A percentile compares a stretch with the other conserved stretches of the same genome.
Evolutionary conservation across 225 moss, liverwort and hornwort species (phyloP).

Genomic region (Marchantia paleacea): DNA sequence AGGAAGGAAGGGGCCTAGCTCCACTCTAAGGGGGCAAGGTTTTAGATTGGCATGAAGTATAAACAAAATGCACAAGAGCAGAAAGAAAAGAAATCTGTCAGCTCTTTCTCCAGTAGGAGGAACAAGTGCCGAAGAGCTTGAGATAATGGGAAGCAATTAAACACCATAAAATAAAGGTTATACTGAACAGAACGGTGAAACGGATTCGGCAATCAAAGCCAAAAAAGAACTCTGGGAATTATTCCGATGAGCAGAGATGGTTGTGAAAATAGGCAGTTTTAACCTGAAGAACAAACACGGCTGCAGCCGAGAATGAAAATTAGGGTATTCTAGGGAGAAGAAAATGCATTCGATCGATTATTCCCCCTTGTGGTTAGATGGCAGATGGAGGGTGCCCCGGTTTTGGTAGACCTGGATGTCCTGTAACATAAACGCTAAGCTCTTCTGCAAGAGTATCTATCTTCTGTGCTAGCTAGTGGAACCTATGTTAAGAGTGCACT

Average conservation of each 20-base stretch:
- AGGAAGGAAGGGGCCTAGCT: neutral
- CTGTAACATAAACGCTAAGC: no score
- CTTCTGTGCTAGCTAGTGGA: neutral
- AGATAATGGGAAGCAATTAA: neutral
- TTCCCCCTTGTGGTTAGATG: no score
- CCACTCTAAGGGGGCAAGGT: neutral
- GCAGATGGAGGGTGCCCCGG: no score
- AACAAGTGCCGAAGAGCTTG: neutral
- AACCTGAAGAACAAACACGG: neutral
- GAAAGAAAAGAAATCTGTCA: neutral
- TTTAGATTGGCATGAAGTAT: neutral
- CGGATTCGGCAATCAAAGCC: neutral
- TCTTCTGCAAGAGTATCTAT: no score
- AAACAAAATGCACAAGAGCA: no score
- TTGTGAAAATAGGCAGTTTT: neutral
- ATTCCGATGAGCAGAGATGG: neutral
- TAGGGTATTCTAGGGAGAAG: no score
- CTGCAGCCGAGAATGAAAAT: no score
- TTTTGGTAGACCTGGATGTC: no score
- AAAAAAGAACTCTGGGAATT: neutral
- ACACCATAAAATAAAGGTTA: neutral
- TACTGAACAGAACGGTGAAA: neutral
- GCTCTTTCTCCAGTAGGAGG: neutral
- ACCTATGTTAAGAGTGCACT: no score
- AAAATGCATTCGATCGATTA: no score